These are phyloP conservation scores for Diaporthe sp. DNA, from an alignment of 2,329 filamentous ascomycete species.

Conservation along the genomic window DNA sequence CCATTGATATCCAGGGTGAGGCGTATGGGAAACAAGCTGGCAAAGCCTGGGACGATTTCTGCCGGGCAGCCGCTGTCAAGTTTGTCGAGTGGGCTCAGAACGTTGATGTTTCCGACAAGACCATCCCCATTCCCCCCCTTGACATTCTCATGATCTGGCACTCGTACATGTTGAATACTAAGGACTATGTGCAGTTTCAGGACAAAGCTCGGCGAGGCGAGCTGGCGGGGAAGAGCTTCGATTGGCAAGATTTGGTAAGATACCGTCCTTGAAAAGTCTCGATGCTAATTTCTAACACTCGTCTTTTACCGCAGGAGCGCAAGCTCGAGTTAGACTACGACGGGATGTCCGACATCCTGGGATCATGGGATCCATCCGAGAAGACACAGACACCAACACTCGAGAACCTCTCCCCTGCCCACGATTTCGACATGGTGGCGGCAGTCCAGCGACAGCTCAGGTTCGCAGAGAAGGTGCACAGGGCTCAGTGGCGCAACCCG, in stretches of 20 bases:
- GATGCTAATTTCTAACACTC: not conserved
- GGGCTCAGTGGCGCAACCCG: not conserved
- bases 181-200: not conserved
- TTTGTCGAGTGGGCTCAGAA: slow-evolving; percentile 17
- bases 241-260: slow-evolving; percentile 24
- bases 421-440: slow-evolving; percentile 26
- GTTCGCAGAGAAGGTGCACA: not conserved
- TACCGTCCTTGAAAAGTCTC: fast-evolving
- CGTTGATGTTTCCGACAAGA: slow-evolving; percentile 13
- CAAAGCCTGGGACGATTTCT: not conserved
- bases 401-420: too few relatives aligned
- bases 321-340: not conserved
- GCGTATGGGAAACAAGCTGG: not conserved
- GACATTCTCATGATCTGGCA: slow-evolving; percentile 28
- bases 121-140: not conserved
- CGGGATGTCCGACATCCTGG: not conserved
- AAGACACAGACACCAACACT: too few relatives aligned
- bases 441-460: slow-evolving; percentile 25
- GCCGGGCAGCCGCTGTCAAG: not conserved
- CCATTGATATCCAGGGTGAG: not conserved
- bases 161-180: slow-evolving; percentile 29
- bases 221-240: slow-evolving; percentile 11
- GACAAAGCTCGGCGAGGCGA: not conserved
- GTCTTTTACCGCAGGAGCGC: not conserved
- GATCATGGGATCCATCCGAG: not conserved